These are phyloP conservation scores for Daldinia eschscholtzii DNA, from an alignment of 2,329 filamentous ascomycete genomes.

Conservation along the genomic window DNA sequence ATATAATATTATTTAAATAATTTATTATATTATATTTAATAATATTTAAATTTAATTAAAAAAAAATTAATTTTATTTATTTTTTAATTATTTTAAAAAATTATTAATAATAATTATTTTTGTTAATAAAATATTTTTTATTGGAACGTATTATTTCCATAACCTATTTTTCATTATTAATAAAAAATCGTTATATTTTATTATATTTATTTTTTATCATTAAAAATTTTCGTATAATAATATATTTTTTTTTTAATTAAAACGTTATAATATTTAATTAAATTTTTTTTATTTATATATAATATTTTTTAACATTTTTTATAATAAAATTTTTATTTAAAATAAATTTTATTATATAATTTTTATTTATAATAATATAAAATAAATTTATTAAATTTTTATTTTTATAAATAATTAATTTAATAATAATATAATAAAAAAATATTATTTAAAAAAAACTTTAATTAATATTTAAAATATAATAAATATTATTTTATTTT, in stretches of 20 bases:
- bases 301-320: neutral
- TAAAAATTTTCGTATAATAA: constrained; percentile 1
- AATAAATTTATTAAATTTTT: neutral
- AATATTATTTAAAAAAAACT: neutral
- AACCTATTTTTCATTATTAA: neutral
- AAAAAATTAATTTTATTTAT: neutral
- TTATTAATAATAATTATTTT: constrained; percentile 4
- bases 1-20: constrained; percentile 1
- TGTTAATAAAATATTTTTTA: neutral
- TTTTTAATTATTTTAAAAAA: neutral
- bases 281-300: neutral
- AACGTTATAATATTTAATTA: neutral
- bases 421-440: constrained; percentile 4
- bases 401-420: constrained; percentile 3
- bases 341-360: constrained; percentile 1
- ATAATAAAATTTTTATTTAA: neutral
- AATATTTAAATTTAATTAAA: neutral
- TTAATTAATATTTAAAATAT: neutral
- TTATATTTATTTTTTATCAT: neutral
- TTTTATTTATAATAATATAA: neutral
- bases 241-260: constrained; percentile 1
- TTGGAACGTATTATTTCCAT: neutral
- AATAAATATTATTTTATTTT: constrained; percentile 2
- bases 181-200: neutral
- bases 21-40: constrained; percentile 1